Conservation (phyloP, 2,329 filamentous ascomycete genomes). For the Pseudogymnoascus pannorum region DNA sequence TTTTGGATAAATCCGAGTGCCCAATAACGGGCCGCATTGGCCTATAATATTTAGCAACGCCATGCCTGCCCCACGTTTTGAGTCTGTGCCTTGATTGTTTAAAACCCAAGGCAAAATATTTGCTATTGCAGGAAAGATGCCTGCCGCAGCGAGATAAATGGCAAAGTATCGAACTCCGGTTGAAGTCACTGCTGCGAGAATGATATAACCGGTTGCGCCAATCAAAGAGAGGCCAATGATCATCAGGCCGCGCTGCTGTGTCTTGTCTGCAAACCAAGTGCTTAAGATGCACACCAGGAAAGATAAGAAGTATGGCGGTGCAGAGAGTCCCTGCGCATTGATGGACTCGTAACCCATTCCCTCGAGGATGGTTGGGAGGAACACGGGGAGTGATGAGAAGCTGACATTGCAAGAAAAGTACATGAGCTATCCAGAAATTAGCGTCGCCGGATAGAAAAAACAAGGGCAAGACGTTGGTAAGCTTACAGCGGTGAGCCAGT, state of each 20-base stretch:
- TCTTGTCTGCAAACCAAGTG: constrained; percentile 58
- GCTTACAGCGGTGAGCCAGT: constrained; percentile 40
- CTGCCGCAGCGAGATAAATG: constrained; percentile 47
- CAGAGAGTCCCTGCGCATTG: constrained; percentile 63
- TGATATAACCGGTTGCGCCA: constrained; percentile 55
- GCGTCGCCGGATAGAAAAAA: not conserved
- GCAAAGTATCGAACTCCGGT: constrained; percentile 39
- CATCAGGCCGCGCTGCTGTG: constrained; percentile 55
- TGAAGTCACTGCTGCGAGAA: constrained; percentile 49
- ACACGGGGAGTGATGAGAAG: constrained; percentile 58
- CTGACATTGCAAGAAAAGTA: constrained; percentile 58
- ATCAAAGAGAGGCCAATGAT: constrained; percentile 49
- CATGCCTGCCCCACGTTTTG: constrained; percentile 58
- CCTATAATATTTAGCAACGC: constrained; percentile 62
- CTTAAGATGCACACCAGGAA: constrained; percentile 55
- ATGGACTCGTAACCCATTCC: constrained; percentile 62
- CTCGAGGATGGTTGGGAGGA: constrained; percentile 54
- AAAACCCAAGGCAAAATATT: constrained; percentile 66
- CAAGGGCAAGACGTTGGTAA: constrained; percentile 7
- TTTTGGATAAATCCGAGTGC: constrained; percentile 54
- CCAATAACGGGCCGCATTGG: constrained; percentile 56
- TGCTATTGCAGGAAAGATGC: constrained; percentile 60
- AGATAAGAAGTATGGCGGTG: constrained; percentile 62
- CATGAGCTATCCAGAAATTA: constrained; percentile 35
- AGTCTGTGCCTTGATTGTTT: constrained; percentile 63